Evolutionary conservation across 257 asterid genomes (phyloP), one percentile per base, ranked within the genome.

Genomic region (Gentiana straminea): DNA sequence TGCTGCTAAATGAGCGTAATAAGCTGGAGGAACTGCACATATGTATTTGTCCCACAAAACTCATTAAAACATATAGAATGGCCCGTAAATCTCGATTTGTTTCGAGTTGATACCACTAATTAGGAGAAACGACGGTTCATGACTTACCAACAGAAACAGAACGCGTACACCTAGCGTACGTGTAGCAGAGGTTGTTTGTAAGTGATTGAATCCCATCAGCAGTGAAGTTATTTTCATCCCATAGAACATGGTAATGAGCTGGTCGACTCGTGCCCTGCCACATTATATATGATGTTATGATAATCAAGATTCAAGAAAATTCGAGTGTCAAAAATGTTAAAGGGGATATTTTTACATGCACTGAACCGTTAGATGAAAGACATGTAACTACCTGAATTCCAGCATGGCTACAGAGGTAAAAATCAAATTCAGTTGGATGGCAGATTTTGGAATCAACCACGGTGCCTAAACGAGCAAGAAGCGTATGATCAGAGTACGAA

Each of bases 171-270:
- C 98, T 79, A 12, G 98, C 98, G 50, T 91, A 91, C 24, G 98
- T 91, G 39, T 91, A 91, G 68, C 98, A 91, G 46, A 91, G 96
- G 68, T 91, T 91, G 76, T 91, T 91, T 2, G 98, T 91, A 80
- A 91, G 59, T 0, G 95, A 87, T 56, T 91, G 98, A 69, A 91
- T 91, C 9, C 94, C 98, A 33, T 91, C 98, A 0, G 98, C 97
- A 1, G 94, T 87, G 60, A 91, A 91, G 67, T 87, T 91, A 77
- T 91, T 91, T 73, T 91, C 98, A 33, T 91, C 98, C 98, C 98
- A 91, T 4, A 91, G 79, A 52, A 91, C 98, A 66, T 87, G 95
- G 78, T 91, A 91, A 63, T 91, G 98, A n/a, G 98, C 98, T 7
- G 98, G 98, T 15, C 98, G 81, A 51, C 96, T 91, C 10, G 98